Evolutionary conservation across 1,139 yeast genomes (phyloP).

Genomic region (Pichia sp.): DNA sequence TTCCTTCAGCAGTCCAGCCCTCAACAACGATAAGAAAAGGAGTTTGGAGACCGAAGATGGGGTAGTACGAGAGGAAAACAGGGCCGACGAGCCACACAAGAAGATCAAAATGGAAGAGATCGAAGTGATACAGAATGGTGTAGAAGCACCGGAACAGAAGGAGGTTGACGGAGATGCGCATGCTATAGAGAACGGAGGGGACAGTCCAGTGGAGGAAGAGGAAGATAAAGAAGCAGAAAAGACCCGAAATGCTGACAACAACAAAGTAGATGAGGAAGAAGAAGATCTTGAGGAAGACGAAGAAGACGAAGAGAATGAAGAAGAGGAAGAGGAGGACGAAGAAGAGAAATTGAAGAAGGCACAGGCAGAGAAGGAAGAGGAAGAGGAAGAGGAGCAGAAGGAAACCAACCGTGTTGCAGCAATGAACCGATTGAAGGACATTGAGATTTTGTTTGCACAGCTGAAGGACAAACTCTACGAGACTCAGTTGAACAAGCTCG

Average conservation of each 20-base stretch:
- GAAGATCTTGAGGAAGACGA: constrained; percentile 23
- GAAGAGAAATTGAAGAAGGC: constrained; percentile 17
- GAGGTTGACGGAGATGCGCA: too few species aligned
- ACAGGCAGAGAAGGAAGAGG: constrained; percentile 20
- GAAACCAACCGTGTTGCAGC: constrained; percentile 60
- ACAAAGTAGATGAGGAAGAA: constrained; percentile 8
- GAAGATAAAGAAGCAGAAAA: constrained; percentile 33
- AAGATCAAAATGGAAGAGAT: constrained; percentile 9
- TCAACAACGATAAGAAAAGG: constrained; percentile 8
- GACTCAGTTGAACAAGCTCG: constrained; percentile 68
- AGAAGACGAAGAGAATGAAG: constrained; percentile 24
- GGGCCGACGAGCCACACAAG: constrained; percentile 6
- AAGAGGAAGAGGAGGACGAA: constrained; percentile 23
- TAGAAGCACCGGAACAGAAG: constrained; percentile 13
- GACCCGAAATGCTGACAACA: constrained; percentile 29
- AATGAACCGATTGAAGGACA: constrained; percentile 62
- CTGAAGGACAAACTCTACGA: constrained; percentile 74
- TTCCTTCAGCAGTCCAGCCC: neutral
- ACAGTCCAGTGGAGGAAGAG: constrained; percentile 14
- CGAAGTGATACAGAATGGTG: constrained; percentile 8
- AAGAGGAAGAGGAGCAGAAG: constrained; percentile 23
- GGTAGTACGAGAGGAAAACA: constrained; percentile 12
- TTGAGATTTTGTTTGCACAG: constrained; percentile 82
- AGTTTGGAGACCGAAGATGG: neutral
- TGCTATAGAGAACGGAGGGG: constrained; percentile 12